Evolutionary conservation across 306 rosid species (phyloP), one percentile per base, ranked within the genome.

Genomic region (Calophaca sinica): DNA sequence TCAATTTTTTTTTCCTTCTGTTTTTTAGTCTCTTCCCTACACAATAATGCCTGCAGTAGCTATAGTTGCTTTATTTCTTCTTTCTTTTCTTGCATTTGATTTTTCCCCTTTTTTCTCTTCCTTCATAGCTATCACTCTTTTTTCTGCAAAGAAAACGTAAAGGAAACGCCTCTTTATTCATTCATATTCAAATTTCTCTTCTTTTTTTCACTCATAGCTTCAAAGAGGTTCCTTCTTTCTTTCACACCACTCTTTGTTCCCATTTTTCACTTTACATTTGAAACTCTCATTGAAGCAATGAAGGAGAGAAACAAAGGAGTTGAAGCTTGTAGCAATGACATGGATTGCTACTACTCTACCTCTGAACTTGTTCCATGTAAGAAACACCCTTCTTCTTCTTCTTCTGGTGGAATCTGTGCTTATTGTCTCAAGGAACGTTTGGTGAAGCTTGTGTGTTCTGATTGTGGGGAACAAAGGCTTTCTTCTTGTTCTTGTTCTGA

Each of bases 401-500:
- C 97, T 0, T 88, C 76, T 28, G 98, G 98, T n/a, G 99, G 99
- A 3, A 87, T 96, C 1, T 96, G 99, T 62, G 93, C 98, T 64
- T 78, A 84, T 9, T 96, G 99, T 78, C 87, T 96, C 14, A 90
- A 92, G 70, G 99, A 96, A 7, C 94, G 99, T 6, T 71, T 96
- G 60, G 83, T 91, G 46, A 83, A 83, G 73, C 90, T 96, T 11
- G 98, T 89, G 1, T 96, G 99, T 65, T 92, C 99, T 2, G 98
- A 96, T 57, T 96, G 99, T n/a, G 99, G 99, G 0, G 99, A 96
- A 80, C 99, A 96, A 79, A 84, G 99, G 9, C 91, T 92, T 69
- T 96, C 99, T 7, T 96, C 99, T 9, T 96, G 99, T 57, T 96
- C 99, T 8, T 96, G 99, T 73, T 96, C 99, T 14, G 99, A 90